phyloP scores from a whole-genome alignment of 805 yeast genomes.

The Yarrowia sp. region DNA sequence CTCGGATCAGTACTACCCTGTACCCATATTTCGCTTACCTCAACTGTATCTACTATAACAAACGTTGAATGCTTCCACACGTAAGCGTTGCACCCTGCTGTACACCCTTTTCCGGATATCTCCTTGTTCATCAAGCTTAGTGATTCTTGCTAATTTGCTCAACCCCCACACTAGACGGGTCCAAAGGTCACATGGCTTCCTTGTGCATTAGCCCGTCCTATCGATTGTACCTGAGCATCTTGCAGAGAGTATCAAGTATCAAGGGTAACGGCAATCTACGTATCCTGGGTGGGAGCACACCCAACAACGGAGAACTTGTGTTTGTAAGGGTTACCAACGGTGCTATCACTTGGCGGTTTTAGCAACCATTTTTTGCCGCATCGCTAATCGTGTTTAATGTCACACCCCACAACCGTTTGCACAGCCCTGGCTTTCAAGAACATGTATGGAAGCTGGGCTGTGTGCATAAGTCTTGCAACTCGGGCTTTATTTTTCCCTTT shows the following conservation, averaged over 20 bases:
- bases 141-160: constrained; percentile 15
- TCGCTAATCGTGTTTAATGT: neutral
- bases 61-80: neutral
- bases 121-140: neutral
- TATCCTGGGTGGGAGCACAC: too few species aligned
- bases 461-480: constrained; percentile 16
- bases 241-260: neutral
- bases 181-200: neutral
- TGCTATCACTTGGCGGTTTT: too few species aligned
- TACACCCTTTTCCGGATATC: neutral
- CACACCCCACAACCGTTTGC: neutral
- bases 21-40: too few species aligned
- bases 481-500: neutral
- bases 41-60: too few species aligned
- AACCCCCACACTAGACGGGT: neutral
- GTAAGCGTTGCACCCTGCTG: neutral
- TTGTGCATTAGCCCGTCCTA: neutral
- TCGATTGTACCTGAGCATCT: neutral
- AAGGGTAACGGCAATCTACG: too few species aligned
- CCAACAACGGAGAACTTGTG: too few species aligned
- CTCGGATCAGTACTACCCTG: too few species aligned
- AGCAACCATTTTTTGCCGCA: too few species aligned
- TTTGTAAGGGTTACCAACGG: too few species aligned
- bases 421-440: constrained; percentile 2
- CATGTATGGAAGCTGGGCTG: constrained; percentile 24